These are phyloP conservation scores for Tephrocybe sp. DNA, from an alignment of 768 basidiomycete genomes.

Conservation along the genomic window DNA sequence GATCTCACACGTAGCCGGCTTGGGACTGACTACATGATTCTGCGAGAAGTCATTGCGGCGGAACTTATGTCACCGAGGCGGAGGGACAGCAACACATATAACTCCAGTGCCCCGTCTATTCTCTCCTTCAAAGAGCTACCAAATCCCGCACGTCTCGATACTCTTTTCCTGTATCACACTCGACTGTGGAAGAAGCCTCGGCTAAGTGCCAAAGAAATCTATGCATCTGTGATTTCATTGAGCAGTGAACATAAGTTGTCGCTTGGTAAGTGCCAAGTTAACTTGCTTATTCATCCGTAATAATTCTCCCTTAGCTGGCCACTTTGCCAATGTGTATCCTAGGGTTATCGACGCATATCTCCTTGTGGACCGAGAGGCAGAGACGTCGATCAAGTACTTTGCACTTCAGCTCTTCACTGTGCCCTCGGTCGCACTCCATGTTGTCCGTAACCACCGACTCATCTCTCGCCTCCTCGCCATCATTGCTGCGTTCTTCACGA, in stretches of 20 bases:
- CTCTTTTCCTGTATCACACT: slow-evolving; percentile 79
- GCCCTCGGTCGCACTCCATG: slow-evolving; percentile 78
- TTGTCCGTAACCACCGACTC: slow-evolving; percentile 72
- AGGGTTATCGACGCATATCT: slow-evolving; percentile 89
- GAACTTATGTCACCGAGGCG: slow-evolving; percentile 66
- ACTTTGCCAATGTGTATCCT: slow-evolving; percentile 84
- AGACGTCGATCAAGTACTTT: slow-evolving; percentile 93
- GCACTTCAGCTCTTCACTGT: slow-evolving; percentile 92
- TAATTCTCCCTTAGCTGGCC: slow-evolving; percentile 53
- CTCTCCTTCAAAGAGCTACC: slow-evolving; percentile 41
- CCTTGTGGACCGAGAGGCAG: slow-evolving; percentile 89
- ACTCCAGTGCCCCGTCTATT: slow-evolving; percentile 36
- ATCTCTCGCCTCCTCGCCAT: slow-evolving; percentile 77
- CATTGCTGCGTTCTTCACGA: slow-evolving; percentile 91
- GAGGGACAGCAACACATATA: slow-evolving; percentile 47
- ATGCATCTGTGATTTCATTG: slow-evolving; percentile 70
- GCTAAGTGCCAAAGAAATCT: slow-evolving; percentile 79
- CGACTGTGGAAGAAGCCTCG: slow-evolving; percentile 85
- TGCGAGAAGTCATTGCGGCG: slow-evolving; percentile 71
- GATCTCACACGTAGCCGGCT: slow-evolving; percentile 76
- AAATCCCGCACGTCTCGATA: slow-evolving; percentile 67
- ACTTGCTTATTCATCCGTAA: not conserved
- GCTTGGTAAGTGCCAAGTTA: slow-evolving; percentile 55
- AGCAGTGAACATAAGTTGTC: slow-evolving; percentile 74
- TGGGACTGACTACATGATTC: slow-evolving; percentile 61